Evolutionary conservation across 768 basidiomycete species (phyloP).

Genomic region (Leucocoprinus sp.): DNA sequence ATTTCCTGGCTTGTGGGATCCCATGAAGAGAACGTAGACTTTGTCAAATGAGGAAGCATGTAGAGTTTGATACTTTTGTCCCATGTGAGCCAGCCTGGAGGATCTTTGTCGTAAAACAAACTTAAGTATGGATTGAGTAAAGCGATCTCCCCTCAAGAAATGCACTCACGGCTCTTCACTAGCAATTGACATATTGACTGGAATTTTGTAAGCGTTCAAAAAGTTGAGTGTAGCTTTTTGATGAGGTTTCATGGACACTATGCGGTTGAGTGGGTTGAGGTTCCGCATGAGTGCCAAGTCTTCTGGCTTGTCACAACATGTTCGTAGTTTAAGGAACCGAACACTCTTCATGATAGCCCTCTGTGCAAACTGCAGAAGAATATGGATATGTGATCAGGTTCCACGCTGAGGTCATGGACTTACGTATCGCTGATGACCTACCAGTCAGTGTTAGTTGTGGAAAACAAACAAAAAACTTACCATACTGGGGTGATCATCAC

Average conservation of each 20-base stretch:
- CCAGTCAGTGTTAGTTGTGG: neutral
- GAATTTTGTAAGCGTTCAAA: constrained; percentile 45
- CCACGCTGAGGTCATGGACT: constrained; percentile 16
- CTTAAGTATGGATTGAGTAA: constrained; percentile 23
- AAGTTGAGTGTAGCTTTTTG: constrained; percentile 46
- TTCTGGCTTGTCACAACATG: constrained; percentile 45
- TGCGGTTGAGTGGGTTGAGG: constrained; percentile 58
- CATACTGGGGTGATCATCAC: constrained; percentile 59
- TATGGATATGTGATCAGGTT: constrained; percentile 1
- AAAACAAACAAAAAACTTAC: constrained; percentile 32
- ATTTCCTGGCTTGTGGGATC: constrained; percentile 43
- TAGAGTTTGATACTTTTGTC: constrained; percentile 36
- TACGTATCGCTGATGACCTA: constrained; percentile 46
- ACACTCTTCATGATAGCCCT: constrained; percentile 71
- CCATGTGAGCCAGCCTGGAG: constrained; percentile 69
- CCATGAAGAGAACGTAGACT: constrained; percentile 54
- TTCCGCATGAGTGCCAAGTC: constrained; percentile 56
- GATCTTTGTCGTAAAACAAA: constrained; percentile 45
- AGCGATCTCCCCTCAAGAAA: neutral
- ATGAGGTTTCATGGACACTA: constrained; percentile 40
- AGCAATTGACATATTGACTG: constrained; percentile 30
- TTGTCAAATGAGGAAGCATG: constrained; percentile 34
- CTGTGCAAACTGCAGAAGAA: constrained; percentile 47
- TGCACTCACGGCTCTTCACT: constrained; percentile 37
- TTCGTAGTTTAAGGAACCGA: constrained; percentile 75